Conservation (phyloP, 306 rosid species). For the Quercus dentata region DNA sequence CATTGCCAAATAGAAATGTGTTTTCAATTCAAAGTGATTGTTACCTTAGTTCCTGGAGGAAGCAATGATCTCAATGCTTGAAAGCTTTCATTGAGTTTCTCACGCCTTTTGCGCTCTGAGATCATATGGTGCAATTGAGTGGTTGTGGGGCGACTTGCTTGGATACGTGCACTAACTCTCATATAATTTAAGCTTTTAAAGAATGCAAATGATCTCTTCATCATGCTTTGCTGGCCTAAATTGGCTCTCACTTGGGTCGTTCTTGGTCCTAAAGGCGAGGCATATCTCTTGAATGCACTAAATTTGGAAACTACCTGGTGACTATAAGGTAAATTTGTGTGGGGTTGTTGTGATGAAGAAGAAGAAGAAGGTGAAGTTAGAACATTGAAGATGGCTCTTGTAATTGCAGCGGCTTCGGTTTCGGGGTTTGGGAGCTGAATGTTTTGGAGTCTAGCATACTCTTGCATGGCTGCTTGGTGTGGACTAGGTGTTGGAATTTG, state of each 20-base stretch:
- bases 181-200: slow-evolving; percentile 37
- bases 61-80: slow-evolving; percentile 66
- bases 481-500: slow-evolving; percentile 19
- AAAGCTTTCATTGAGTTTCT: slow-evolving; percentile 77
- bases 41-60: slow-evolving; percentile 85
- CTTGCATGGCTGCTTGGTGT: slow-evolving; percentile 47
- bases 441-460: slow-evolving; percentile 32
- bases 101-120: slow-evolving; percentile 79
- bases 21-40: background rate
- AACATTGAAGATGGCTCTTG: slow-evolving; percentile 58
- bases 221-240: slow-evolving; percentile 34
- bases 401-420: slow-evolving; percentile 47
- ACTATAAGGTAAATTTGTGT: slow-evolving; percentile 16
- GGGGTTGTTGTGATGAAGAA: slow-evolving; percentile 22
- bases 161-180: slow-evolving; percentile 44
- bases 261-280: slow-evolving; percentile 12
- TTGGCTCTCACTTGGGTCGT: slow-evolving; percentile 19
- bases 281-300: slow-evolving; percentile 58
- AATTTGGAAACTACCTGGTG: slow-evolving; percentile 24
- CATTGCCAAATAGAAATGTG: background rate
- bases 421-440: slow-evolving; percentile 44
- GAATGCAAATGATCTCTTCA: slow-evolving; percentile 62
- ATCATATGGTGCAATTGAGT: slow-evolving; percentile 76
- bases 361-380: slow-evolving; percentile 39
- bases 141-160: slow-evolving; percentile 40